Evolutionary conservation across 768 basidiomycete species (phyloP).

Genomic region (Rhizopogon rudus): DNA sequence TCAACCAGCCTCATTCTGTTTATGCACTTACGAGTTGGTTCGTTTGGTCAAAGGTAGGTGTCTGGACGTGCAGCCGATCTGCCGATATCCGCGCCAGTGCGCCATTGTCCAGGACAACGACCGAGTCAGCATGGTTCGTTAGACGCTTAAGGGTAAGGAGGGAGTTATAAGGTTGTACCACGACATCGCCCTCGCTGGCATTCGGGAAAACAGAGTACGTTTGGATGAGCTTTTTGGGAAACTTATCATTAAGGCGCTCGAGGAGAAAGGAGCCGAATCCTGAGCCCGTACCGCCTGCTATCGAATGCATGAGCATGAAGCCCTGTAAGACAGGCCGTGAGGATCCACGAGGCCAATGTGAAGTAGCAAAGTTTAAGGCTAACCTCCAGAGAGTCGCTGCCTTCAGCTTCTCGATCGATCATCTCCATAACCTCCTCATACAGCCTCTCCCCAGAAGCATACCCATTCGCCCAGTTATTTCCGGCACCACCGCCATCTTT

Average conservation of each 20-base stretch:
- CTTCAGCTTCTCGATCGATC: constrained; percentile 97
- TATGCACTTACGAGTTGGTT: constrained; percentile 72
- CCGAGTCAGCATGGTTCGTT: constrained; percentile 94
- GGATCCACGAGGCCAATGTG: background rate
- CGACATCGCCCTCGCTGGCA: constrained; percentile 89
- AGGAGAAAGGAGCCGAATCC: constrained; percentile 97
- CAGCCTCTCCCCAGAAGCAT: constrained; percentile 81
- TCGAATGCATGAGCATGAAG: constrained; percentile 98
- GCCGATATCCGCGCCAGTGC: constrained; percentile 90
- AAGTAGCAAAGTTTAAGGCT: background rate
- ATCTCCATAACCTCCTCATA: constrained; percentile 99
- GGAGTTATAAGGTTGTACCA: constrained; percentile 98
- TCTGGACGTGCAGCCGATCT: constrained; percentile 85
- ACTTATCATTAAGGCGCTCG: constrained; percentile 94
- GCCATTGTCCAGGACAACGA: constrained; percentile 96
- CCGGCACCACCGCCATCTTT: constrained; percentile 99
- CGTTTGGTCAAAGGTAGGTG: constrained; percentile 85
- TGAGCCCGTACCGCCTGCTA: constrained; percentile 97
- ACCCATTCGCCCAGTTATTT: constrained; percentile 98
- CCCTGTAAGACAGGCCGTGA: constrained; percentile 50
- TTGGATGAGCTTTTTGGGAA: constrained; percentile 98
- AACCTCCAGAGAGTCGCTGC: constrained; percentile 95
- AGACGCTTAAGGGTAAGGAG: constrained; percentile 89
- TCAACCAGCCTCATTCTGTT: background rate
- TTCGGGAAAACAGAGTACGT: constrained; percentile 99